Base-by-base conservation (phyloP, 2,329 filamentous ascomycete genomes). In the Chrysoporthe austroafricana region DNA sequence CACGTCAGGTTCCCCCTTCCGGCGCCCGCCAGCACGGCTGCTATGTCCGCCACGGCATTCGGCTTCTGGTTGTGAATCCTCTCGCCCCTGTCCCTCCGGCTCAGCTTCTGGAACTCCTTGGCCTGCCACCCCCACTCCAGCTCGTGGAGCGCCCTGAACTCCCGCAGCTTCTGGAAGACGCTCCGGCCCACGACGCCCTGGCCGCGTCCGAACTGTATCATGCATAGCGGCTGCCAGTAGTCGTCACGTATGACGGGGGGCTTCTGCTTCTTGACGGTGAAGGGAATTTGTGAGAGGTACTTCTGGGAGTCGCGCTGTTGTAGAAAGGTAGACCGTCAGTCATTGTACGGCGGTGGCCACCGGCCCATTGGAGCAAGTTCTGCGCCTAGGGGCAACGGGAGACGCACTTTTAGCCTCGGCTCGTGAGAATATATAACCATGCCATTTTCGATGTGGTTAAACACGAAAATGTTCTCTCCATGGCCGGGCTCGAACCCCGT, bases 181-280 rank as follows among this genome's bases (percentile, higher is more conserved):
- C 82, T 85, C 42, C 85, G 85, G 34, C 89, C 89, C 16, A 88
- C 79, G 36, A 79, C 75, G 68, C 84, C 85, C 50, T 81, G 78
- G 56, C 84, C 85, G 57, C 77, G 69, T 56, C 83, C 83, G 75
- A 91, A 88, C 73, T 84, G 79, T 69, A 91, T 85, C 70, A 84
- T 78, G 62, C 87, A 88, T 73, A 91, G 79, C 7, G 86, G 86
- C 44, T 80, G 79, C 89, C 90, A 91, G 78, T 88, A 86, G 79
- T 91, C 89, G 77, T 88, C 90, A 68, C 89, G 87, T 50, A 91
- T 79, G 73, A 86, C 87, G 64, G 84, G 76, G 2, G 88, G 88
- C 71, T 86, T 85, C 59, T 86, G 83, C 78, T 91, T 90, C 76
- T 91, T 91, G 78, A 88, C 89, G 71, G 88, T 88, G 80, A 85